phyloP scores from a whole-genome alignment of 441 rosid genomes.

The Adansonia rubrostipa region DNA sequence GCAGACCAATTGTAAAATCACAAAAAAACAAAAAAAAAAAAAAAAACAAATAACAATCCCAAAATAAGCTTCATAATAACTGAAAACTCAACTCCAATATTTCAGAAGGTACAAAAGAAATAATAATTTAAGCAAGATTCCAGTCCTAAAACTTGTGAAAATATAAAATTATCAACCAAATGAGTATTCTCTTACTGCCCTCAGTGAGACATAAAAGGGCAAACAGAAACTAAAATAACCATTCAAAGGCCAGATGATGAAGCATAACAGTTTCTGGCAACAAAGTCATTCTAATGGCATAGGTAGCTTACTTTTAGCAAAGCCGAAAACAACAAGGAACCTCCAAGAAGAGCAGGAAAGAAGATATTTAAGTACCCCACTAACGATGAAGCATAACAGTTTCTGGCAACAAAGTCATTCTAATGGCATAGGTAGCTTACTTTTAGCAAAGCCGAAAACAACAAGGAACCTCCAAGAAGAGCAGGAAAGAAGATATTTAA shows the following conservation, averaged over 20 bases:
- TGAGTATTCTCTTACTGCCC: background rate
- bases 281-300: background rate
- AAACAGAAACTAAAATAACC: background rate
- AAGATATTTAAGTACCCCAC: background rate
- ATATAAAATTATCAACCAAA: background rate
- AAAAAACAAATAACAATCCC: too few species aligned
- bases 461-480: too few species aligned
- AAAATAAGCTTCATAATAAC: too few species aligned
- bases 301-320: background rate
- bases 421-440: background rate
- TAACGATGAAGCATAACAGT: background rate
- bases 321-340: background rate
- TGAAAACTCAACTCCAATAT: too few species aligned
- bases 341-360: too few species aligned
- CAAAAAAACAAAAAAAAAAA: too few species aligned
- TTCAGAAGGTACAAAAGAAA: too few species aligned
- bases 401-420: background rate
- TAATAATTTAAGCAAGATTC: too few species aligned
- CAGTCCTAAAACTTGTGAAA: background rate
- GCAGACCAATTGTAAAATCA: too few species aligned
- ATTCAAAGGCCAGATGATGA: background rate
- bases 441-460: background rate
- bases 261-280: background rate
- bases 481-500: too few species aligned
- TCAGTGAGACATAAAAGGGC: background rate